phyloP scores from a whole-genome alignment of 2,329 filamentous ascomycete genomes.

The Eurotiales sp. region DNA sequence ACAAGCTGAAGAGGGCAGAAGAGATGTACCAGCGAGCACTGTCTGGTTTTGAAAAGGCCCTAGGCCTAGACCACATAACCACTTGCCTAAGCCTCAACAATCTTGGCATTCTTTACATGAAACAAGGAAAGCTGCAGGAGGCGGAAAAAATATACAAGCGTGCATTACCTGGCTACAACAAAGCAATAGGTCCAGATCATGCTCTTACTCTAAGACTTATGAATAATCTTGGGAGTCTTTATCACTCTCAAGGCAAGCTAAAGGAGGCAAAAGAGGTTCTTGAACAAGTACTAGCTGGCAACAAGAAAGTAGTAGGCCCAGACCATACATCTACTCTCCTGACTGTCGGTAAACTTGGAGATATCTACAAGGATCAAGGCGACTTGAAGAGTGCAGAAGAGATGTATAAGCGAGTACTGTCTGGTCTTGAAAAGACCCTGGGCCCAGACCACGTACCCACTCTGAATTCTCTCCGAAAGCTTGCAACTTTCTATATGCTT shows the following conservation, averaged over 20 bases:
- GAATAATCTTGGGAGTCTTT: conserved; percentile 24
- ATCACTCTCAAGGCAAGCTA: conserved; percentile 19
- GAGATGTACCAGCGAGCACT: background rate
- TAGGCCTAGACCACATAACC: conserved; percentile 12
- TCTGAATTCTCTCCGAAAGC: background rate
- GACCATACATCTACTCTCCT: background rate
- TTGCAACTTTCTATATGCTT: background rate
- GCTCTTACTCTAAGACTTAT: conserved; percentile 22
- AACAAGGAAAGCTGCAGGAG: conserved; percentile 3
- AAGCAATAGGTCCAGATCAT: conserved; percentile 21
- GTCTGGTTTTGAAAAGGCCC: background rate
- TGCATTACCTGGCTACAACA: conserved; percentile 16
- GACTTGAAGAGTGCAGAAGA: background rate
- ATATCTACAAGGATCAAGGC: background rate
- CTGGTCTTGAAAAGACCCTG: conserved; percentile 3
- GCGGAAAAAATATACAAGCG: conserved; percentile 1
- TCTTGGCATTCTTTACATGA: conserved; percentile 14
- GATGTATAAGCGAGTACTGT: background rate
- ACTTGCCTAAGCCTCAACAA: conserved; percentile 14
- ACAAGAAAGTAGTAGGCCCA: background rate
- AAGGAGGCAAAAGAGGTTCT: conserved; percentile 24
- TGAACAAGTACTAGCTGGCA: conserved; percentile 16
- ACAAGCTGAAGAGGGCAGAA: background rate
- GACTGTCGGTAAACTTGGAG: background rate
- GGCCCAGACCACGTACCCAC: background rate